Conservation (phyloP, 2,329 filamentous ascomycete genomes). For the Venturia asperata region DNA sequence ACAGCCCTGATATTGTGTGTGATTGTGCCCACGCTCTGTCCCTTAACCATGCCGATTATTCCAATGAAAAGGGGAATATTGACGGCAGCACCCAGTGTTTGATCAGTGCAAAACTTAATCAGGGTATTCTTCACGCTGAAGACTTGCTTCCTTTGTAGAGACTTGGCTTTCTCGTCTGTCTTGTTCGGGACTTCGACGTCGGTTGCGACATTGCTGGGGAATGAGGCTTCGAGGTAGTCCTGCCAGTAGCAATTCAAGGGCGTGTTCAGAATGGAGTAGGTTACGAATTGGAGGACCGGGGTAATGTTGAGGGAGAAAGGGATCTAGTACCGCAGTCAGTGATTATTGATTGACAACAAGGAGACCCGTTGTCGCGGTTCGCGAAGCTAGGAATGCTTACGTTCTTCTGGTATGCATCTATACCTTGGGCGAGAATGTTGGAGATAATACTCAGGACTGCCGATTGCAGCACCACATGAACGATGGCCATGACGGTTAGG, state of each 20-base stretch:
- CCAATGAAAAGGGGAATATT: conserved; percentile 60
- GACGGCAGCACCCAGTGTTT: conserved; percentile 56
- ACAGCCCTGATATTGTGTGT: conserved; percentile 31
- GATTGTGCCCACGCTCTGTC: conserved; percentile 30
- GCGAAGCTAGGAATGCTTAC: conserved; percentile 37
- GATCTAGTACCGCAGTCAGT: conserved; percentile 14
- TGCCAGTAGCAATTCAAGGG: conserved; percentile 88
- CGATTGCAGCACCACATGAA: conserved; percentile 46
- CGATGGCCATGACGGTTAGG: conserved; percentile 1
- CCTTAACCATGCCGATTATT: conserved; percentile 47
- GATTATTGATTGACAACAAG: neutral
- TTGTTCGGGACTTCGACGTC: conserved; percentile 17
- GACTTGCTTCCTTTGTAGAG: conserved; percentile 33
- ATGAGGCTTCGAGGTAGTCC: conserved; percentile 64
- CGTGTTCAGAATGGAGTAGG: conserved; percentile 65
- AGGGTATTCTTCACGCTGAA: conserved; percentile 54
- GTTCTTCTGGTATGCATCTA: conserved; percentile 54
- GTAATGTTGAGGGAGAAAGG: conserved; percentile 49
- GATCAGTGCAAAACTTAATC: conserved; percentile 62
- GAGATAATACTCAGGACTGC: conserved; percentile 58
- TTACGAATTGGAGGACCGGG: conserved; percentile 67
- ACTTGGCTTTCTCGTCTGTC: conserved; percentile 29
- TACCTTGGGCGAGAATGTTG: conserved; percentile 65
- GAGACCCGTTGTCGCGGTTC: conserved; percentile 8
- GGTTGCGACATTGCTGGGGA: conserved; percentile 52